Base-by-base conservation (phyloP, 2,329 filamentous ascomycete genomes). In the Cladosporium austrohemisphaericum region DNA sequence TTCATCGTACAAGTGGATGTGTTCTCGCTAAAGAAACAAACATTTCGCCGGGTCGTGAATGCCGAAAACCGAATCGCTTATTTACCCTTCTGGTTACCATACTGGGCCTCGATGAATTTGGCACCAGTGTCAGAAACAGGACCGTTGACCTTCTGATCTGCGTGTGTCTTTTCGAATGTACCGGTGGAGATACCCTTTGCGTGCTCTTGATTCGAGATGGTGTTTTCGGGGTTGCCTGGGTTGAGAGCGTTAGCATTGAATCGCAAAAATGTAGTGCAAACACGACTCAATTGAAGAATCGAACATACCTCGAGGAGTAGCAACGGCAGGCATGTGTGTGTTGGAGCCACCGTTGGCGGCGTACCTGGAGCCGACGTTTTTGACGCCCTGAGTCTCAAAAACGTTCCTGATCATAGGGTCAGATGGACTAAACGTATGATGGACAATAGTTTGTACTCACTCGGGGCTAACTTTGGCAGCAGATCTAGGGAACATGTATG, bases 31-130 rank as follows among this genome's bases (percentile, higher is more conserved):
- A 26, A 6, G 11, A 26, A 26, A 26, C 6, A 26, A 6, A 26
- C 11, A 26, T 26, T 26, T 26, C 14, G 32, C 13, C 4, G 31
- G 16, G 13, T 16, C 2, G 3, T 20, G 8, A 6, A 29, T 29
- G 28, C n/a, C 7, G 7, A 29, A 29, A 8, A 3, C 10, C n/a
- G 5, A 18, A 3, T n/a, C 16, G 33, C 23, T 47, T 57, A 67
- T 57, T 66, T 68, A 37, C 65, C 65, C 57, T 63, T 65, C 51
- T 62, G 55, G 28, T 62, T 60, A 38, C 65, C 66, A 47, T 64
- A 64, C 32, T 63, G 60, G 4, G 63, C 49, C 50, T 64, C 54
- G 41, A 61, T 61, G 55, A 60, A 66, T 53, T 63, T 60, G 1
- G 56, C 47, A 18, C 55, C 55, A 5, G 23, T 40, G 1, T 23